Percentiles rank a stretch among this genome's conserved stretches.
Evolutionary conservation across 2,329 filamentous ascomycete genomes (phyloP).

Genomic region (Xylariaceae sp.): DNA sequence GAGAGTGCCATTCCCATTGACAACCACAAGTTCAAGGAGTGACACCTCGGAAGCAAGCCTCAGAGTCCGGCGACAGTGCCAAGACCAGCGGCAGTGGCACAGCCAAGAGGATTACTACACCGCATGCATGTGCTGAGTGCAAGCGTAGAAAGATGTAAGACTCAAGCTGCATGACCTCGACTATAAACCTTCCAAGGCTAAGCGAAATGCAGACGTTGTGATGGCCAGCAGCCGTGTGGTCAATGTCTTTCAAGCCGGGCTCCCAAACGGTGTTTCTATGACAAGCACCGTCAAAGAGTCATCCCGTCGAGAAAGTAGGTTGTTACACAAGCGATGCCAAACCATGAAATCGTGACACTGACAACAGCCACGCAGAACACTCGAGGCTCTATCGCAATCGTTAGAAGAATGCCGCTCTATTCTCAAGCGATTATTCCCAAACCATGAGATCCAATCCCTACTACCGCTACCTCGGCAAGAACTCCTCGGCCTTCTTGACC

Average conservation of each 20-base stretch:
- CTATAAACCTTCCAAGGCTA: conserved; percentile 18
- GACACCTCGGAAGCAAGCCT: conserved; percentile 46
- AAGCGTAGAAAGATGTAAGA: conserved; percentile 71
- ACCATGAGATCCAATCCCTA: conserved; percentile 48
- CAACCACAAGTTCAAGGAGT: conserved; percentile 43
- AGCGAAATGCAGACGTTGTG: conserved; percentile 55
- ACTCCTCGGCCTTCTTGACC: conserved; percentile 54
- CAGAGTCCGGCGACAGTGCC: conserved; percentile 35
- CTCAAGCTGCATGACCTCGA: conserved; percentile 4
- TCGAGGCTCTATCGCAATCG: conserved; percentile 61
- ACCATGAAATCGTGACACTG: conserved; percentile 15
- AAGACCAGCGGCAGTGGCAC: conserved; percentile 29
- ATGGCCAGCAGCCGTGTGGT: conserved; percentile 76
- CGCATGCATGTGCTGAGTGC: conserved; percentile 48
- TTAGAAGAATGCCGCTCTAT: conserved; percentile 63
- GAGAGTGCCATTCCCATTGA: conserved; percentile 8
- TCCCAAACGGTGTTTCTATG: conserved; percentile 74
- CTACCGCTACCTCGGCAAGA: conserved; percentile 55
- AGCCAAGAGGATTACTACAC: conserved; percentile 33
- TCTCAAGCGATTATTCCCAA: conserved; percentile 59
- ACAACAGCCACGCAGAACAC: conserved; percentile 38
- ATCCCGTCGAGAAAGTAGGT: conserved; percentile 74
- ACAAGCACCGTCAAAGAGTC: conserved; percentile 72
- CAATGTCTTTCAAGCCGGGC: conserved; percentile 80
- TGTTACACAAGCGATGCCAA: neutral